Evolutionary conservation across 192 early-diverging fungal genomes (phyloP).

Genomic region (Cetraspora pellucida): DNA sequence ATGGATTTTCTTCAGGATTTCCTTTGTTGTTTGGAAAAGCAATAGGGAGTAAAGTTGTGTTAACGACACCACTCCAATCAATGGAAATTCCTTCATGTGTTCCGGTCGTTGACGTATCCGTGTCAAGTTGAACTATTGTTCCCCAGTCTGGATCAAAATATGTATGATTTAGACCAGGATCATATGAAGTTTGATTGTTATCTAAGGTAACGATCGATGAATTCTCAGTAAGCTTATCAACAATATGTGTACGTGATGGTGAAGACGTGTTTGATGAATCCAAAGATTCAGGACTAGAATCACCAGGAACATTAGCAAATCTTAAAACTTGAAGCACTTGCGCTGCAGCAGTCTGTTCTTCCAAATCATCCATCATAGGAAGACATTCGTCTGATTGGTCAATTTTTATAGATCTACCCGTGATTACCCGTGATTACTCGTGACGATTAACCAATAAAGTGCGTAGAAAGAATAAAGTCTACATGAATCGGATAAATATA

Average conservation of each 20-base stretch:
- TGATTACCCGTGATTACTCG: no score
- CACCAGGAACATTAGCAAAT: conserved; percentile 1
- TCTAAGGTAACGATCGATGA: background rate
- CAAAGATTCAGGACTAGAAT: background rate
- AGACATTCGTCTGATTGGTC: no score
- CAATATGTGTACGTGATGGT: background rate
- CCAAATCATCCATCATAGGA: conserved; percentile 28
- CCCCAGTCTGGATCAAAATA: conserved; percentile 21
- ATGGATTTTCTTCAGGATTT: background rate
- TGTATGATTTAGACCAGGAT: background rate
- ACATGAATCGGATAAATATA: no score
- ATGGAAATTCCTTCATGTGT: background rate
- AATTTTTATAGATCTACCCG: no score
- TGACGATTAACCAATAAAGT: no score
- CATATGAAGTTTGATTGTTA: no score
- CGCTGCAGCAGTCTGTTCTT: conserved; percentile 27
- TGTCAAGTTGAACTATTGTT: background rate
- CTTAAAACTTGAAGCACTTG: conserved; percentile 20
- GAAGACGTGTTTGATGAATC: background rate
- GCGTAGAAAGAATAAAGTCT: no score
- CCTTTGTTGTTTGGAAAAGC: background rate
- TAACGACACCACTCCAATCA: conserved; percentile 9
- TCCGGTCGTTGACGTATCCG: background rate
- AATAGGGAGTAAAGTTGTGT: conserved; percentile 4
- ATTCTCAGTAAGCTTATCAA: background rate